Conservation (phyloP, 176 grass and related monocot species). For the Musa acuminata region DNA sequence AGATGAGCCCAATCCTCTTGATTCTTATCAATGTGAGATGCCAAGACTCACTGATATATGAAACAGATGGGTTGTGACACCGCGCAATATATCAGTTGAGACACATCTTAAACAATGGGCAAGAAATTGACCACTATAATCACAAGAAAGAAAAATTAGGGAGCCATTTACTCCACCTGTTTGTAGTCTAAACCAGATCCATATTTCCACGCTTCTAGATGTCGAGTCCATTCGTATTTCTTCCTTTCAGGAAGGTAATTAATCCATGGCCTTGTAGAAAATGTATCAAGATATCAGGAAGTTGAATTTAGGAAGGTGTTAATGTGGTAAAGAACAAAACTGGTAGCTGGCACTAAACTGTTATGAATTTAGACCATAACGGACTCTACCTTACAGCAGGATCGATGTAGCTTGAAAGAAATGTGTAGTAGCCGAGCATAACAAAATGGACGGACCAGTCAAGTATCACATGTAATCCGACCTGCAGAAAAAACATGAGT, state of each 20-base stretch:
- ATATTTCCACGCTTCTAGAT: conserved; percentile 94
- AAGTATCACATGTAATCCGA: conserved; percentile 74
- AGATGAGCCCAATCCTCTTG: too few relatives aligned
- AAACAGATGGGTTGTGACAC: too few relatives aligned
- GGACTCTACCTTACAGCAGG: conserved; percentile 39
- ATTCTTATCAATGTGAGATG: too few relatives aligned
- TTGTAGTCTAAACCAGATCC: conserved; percentile 89
- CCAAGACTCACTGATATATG: too few relatives aligned
- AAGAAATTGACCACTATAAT: too few relatives aligned
- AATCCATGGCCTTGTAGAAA: conserved; percentile 52
- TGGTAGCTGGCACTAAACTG: neutral
- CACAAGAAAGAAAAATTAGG: neutral
- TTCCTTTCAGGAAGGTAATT: conserved; percentile 45
- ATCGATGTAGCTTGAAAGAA: conserved; percentile 58
- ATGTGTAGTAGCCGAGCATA: conserved; percentile 85
- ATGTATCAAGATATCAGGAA: neutral
- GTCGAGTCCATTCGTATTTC: conserved; percentile 63
- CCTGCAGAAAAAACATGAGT: conserved; percentile 34
- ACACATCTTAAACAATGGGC: too few relatives aligned
- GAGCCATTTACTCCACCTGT: conserved; percentile 9
- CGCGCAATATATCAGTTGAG: too few relatives aligned
- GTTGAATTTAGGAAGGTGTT: neutral
- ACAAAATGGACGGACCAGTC: conserved; percentile 80
- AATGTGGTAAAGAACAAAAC: neutral
- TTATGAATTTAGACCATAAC: conserved; percentile 3